A percentile compares a stretch with the other conserved stretches of the same genome.
phyloP scores from a whole-genome alignment of 2,329 filamentous ascomycete species.

The Fonsecaea pedrosoi region DNA sequence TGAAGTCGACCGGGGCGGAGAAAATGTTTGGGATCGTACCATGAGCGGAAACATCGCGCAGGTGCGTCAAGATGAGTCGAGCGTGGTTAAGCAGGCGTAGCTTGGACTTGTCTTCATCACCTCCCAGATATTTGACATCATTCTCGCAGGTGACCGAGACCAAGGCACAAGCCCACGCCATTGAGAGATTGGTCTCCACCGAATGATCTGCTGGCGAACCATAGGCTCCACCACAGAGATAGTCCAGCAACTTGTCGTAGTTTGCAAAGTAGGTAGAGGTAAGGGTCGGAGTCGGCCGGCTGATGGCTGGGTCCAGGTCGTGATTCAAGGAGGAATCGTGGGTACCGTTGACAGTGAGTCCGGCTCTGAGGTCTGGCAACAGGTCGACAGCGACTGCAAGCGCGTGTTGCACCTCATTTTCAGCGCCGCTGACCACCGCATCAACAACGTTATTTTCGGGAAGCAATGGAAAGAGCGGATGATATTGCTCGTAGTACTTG shows the following conservation, averaged over 20 bases:
- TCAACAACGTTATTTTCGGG: constrained; percentile 30
- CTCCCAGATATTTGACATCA: constrained; percentile 23
- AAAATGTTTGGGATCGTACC: background rate
- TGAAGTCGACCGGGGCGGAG: background rate
- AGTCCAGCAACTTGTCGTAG: constrained; percentile 24
- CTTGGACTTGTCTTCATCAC: background rate
- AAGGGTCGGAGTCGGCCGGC: constrained; percentile 6
- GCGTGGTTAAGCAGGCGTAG: background rate
- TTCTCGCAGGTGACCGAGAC: constrained; percentile 28
- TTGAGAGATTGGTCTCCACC: constrained; percentile 26
- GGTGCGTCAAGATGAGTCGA: background rate
- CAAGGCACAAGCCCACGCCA: constrained; percentile 33
- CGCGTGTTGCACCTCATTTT: constrained; percentile 22
- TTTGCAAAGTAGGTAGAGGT: constrained; percentile 13
- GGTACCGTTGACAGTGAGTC: constrained; percentile 22
- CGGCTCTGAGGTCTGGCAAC: constrained; percentile 12
- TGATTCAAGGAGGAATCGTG: constrained; percentile 17
- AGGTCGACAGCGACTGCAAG: constrained; percentile 27
- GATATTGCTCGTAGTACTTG: constrained; percentile 36
- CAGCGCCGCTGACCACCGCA: constrained; percentile 14
- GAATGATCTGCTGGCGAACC: constrained; percentile 9
- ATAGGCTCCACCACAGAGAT: constrained; percentile 13
- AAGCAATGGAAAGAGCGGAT: constrained; percentile 37
- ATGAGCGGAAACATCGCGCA: background rate
- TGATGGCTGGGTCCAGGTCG: constrained; percentile 12